These are phyloP conservation scores for Chondrus crispus DNA, from an alignment of 23 red algal genomes.

Conservation along the genomic window DNA sequence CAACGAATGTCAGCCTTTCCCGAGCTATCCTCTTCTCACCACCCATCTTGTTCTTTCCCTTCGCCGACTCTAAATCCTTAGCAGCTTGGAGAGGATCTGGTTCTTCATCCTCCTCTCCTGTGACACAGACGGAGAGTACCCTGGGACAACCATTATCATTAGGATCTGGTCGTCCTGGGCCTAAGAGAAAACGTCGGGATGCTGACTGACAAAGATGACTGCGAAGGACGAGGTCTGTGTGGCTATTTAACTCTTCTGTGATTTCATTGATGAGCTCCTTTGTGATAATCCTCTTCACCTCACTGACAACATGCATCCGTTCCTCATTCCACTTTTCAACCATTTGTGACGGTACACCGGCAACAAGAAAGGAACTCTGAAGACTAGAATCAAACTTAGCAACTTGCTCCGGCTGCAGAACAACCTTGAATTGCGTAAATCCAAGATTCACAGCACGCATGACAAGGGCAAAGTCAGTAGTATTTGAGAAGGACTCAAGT, in stretches of 20 bases:
- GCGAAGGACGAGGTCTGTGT: constrained; percentile 17
- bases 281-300: constrained; percentile 19
- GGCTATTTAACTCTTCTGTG: not conserved
- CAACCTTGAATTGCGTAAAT: constrained; percentile 47
- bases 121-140: constrained; percentile 60
- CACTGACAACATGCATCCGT: constrained; percentile 25
- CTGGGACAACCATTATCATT: constrained; percentile 34
- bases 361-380: constrained; percentile 29
- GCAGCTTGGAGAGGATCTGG: constrained; percentile 48
- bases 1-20: constrained; percentile 28
- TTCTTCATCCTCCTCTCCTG: constrained; percentile 68
- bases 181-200: constrained; percentile 55
- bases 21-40: not conserved
- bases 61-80: not conserved
- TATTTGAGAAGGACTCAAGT: constrained; percentile 33
- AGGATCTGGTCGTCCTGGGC: constrained; percentile 31
- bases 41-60: not conserved
- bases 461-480: constrained; percentile 50
- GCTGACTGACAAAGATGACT: constrained; percentile 27
- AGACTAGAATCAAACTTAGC: constrained; percentile 16
- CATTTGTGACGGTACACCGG: constrained; percentile 13
- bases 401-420: constrained; percentile 31
- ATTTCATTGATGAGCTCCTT: constrained; percentile 48
- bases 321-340: constrained; percentile 56
- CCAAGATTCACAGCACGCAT: constrained; percentile 34